Evolutionary conservation across 192 early-diverging fungal genomes (phyloP).

Genomic region (Entomortierella chlamydospora): DNA sequence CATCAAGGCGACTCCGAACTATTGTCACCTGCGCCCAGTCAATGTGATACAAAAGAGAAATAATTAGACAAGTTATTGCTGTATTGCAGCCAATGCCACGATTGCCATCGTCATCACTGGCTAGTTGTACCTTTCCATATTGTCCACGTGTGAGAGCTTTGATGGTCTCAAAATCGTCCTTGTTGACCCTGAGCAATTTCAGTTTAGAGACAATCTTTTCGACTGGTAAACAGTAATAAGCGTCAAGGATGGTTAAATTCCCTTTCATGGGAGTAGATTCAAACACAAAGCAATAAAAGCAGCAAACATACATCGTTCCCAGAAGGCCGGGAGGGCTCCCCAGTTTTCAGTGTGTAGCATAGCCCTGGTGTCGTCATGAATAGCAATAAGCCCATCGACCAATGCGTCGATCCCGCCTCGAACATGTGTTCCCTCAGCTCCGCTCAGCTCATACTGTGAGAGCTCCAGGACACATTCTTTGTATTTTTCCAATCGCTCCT

Average conservation of each 20-base stretch:
- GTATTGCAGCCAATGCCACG: no score
- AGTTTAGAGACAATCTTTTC: slow-evolving; percentile 43
- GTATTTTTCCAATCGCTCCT: slow-evolving; percentile 49
- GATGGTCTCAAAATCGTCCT: slow-evolving; percentile 79
- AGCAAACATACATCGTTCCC: slow-evolving; percentile 40
- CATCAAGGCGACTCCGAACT: slow-evolving; percentile 76
- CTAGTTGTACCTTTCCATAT: slow-evolving; percentile 70
- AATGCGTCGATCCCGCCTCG: slow-evolving; percentile 44
- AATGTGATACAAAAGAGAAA: neutral
- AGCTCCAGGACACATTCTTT: slow-evolving; percentile 34
- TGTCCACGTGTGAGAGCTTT: slow-evolving; percentile 82
- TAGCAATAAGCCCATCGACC: slow-evolving; percentile 46
- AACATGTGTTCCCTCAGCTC: neutral
- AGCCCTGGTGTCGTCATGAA: slow-evolving; percentile 45
- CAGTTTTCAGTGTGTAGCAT: slow-evolving; percentile 46
- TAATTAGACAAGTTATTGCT: no score
- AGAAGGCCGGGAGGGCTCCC: slow-evolving; percentile 49
- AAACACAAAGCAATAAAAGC: neutral
- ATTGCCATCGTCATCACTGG: no score
- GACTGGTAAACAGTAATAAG: slow-evolving; percentile 9
- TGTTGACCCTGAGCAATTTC: slow-evolving; percentile 69
- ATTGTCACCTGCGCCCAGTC: slow-evolving; percentile 75
- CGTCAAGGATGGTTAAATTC: neutral
- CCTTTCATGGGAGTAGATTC: neutral
- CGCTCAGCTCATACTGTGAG: slow-evolving; percentile 7